Evolutionary conservation across 2,329 filamentous ascomycete genomes (phyloP), one percentile per base, ranked within the genome.

Genomic region (Penicillium oxalicum): DNA sequence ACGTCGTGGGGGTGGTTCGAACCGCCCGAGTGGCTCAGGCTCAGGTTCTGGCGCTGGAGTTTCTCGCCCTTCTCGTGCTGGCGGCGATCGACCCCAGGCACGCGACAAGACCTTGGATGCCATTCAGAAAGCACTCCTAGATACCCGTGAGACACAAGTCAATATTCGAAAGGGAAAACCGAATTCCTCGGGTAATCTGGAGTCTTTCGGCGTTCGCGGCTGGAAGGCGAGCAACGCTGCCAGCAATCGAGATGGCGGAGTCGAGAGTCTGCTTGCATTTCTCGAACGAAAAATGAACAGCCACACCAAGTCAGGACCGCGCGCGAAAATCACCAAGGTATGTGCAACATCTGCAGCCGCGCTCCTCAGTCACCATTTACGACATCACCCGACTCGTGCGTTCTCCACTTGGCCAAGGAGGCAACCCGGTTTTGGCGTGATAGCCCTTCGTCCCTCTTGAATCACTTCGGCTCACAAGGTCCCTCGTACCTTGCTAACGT

Each of bases 271-370:
- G 28, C 67, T 89, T 45, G 73, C 74, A 44, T 89, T 88, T 63
- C 70, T 90, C 54, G 84, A 89, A 70, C 81, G 83, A 61, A 88
- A 88, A 67, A 79, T 85, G 40, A 76, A 77, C 47, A 70, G 75
- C 55, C 51, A 63, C 55, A 72, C 73, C 51, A 75, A 75, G 64
- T 49, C 62, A 59, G 61, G 72, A 61, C 75, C 78, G 61, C 73
- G 74, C 57, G 74, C 87, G 59, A 82, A 77, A 65, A 83, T 91
- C 55, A 83, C 81, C 73, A 88, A 88, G 83, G 87, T 90, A 87
- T 81, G 84, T 86, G 68, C 70, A 67, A 69, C 65, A 69, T 58
- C 61, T 66, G 61, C 62, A 63, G 65, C 67, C 54, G 63, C 67
- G 66, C 65, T 70, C 67, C 69, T 61, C 66, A 66, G 64, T 66